phyloP scores from a whole-genome alignment of 2,329 filamentous ascomycete species.

The Aspergillus texensis region DNA sequence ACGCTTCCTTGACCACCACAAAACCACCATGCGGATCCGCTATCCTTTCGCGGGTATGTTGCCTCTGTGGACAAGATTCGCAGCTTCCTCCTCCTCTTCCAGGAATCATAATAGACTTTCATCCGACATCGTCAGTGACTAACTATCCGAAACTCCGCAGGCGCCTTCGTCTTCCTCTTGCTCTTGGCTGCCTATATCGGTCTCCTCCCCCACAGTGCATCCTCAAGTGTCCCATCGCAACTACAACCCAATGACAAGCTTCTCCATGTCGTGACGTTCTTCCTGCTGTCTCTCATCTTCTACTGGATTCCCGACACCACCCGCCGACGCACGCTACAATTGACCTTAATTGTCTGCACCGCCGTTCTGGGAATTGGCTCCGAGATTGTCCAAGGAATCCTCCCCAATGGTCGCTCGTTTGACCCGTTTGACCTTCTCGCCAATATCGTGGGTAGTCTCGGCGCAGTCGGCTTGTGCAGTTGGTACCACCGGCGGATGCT shows the following conservation, averaged over 20 bases:
- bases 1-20: conserved; percentile 20
- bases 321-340: conserved; percentile 79
- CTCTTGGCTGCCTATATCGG: conserved; percentile 78
- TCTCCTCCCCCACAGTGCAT: conserved; percentile 60
- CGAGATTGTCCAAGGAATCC: conserved; percentile 60
- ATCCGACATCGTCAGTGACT: conserved; percentile 18
- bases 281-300: conserved; percentile 79
- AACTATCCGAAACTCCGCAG: conserved; percentile 45
- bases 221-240: conserved; percentile 44
- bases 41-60: conserved; percentile 81
- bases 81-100: not conserved
- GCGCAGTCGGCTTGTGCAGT: conserved; percentile 72
- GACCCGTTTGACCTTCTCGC: conserved; percentile 86
- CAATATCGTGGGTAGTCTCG: conserved; percentile 78
- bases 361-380: conserved; percentile 59
- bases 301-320: conserved; percentile 97
- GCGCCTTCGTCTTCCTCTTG: conserved; percentile 67
- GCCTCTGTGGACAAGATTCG: not conserved
- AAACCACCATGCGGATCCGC: conserved; percentile 73
- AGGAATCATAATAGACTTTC: not conserved
- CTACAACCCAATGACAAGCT: conserved; percentile 82
- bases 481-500: conserved; percentile 98
- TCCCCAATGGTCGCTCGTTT: conserved; percentile 72
- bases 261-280: conserved; percentile 86
- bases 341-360: conserved; percentile 81